These are phyloP conservation scores for Apiotrichum sp. DNA, from an alignment of 1,284 basidiomycete species.

Conservation along the genomic window DNA sequence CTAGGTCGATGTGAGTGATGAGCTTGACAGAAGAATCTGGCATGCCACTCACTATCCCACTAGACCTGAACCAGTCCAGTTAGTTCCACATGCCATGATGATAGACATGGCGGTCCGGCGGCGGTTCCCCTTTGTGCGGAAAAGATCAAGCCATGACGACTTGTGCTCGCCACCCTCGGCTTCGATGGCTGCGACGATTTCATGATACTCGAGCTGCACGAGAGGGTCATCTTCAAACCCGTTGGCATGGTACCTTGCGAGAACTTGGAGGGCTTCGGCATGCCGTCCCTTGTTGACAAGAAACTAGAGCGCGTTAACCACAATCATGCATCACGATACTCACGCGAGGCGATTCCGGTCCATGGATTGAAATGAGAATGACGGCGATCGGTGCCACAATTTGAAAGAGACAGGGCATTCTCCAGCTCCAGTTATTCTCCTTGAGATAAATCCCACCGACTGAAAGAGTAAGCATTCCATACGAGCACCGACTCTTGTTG, in stretches of 20 bases:
- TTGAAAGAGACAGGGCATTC: slow-evolving; percentile 15
- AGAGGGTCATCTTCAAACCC: slow-evolving; percentile 8
- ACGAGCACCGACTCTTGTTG: too few relatives aligned
- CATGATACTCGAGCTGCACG: slow-evolving; percentile 15
- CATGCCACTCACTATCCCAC: slow-evolving; percentile 25
- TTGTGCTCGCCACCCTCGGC: slow-evolving; percentile 15
- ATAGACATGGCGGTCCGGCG: slow-evolving; percentile 29
- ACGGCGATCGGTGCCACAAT: slow-evolving; percentile 7
- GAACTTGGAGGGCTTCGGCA: slow-evolving; percentile 7
- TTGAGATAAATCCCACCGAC: slow-evolving; percentile 23
- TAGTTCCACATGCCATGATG: slow-evolving; percentile 18
- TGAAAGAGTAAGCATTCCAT: background rate
- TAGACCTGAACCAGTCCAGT: slow-evolving; percentile 31
- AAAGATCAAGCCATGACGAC: slow-evolving; percentile 29
- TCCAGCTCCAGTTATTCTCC: slow-evolving; percentile 20
- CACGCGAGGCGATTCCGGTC: slow-evolving; percentile 9
- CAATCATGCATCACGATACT: background rate
- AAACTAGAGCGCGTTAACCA: background rate
- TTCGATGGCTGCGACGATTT: slow-evolving; percentile 29
- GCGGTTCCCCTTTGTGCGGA: slow-evolving; percentile 33
- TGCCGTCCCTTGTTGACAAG: slow-evolving; percentile 11
- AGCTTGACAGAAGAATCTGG: background rate
- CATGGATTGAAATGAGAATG: background rate
- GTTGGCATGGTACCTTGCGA: slow-evolving; percentile 19
- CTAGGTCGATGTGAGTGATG: background rate